Evolutionary conservation across 2,329 filamentous ascomycete genomes (phyloP), one percentile per base, ranked within the genome.

Genomic region (Alternaria novae-zelandiae): DNA sequence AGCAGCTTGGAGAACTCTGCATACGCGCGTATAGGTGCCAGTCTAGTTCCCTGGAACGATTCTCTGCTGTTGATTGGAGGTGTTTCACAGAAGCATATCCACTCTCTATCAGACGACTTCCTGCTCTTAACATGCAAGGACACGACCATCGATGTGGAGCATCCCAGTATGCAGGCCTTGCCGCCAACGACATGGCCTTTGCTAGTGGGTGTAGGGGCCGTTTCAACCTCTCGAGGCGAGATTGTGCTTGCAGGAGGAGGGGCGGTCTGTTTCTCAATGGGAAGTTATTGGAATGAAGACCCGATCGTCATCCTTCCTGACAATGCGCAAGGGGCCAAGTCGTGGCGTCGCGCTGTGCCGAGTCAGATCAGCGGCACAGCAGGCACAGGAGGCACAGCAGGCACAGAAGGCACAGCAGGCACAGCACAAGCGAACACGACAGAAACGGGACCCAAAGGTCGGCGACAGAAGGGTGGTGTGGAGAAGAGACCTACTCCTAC

Each of bases 251-350:
- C 91, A 51, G 93, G 93, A 2, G 94, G 94, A 15, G 94, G 93
- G 41, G 93, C 91, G 15, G 92, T 93, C 0, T 97, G 93, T 77
- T 97, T 97, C 82, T 94, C 92, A 0, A 97, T 97, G 86, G 94
- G 94, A 2, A 92, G 91, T 7, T 94, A 88, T 73, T 96, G 92
- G 92, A 94, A 94, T 53, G 57, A 73, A 57, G 70, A 71, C 12
- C 67, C 65, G 32, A 54, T 78, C 15, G 65, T 62, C 5, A 70
- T 79, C 26, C 68, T 68, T 45, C 55, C 61, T 46, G 50, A 30
- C 36, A 61, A 50, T 59, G 63, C 54, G 54, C 63, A 65, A 65
- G 67, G 67, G 56, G 25, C 59, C 41, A 68, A 57, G 49, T 25
- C 62, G 54, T 76, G 75, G 74, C 63, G 61, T 61, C 56, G 57